Evolutionary conservation across 2,329 filamentous ascomycete genomes (phyloP), one percentile per base, ranked within the genome.

Genomic region (Sordariomycetes sp.): DNA sequence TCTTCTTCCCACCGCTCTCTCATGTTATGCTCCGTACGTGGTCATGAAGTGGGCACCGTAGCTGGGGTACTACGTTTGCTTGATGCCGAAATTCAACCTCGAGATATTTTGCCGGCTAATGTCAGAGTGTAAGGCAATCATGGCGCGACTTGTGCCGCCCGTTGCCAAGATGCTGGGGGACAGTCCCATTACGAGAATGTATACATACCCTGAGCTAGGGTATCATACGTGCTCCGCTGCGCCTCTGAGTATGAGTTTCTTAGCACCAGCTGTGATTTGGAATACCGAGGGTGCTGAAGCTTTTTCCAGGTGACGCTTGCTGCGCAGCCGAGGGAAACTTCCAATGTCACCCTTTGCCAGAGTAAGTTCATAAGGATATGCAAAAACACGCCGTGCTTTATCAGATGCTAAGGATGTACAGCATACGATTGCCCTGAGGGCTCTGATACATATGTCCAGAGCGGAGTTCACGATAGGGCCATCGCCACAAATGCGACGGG

Each of bases 1-100:
- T 64, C 1, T 66, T 67, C 59, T 65, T 65, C 52, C 64, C 64
- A 1, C 63, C 63, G 3, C 64, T 66, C 42, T 60, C 61, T 2
- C 64, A 65, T 51, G 59, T 66, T 66, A 66, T 50, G 64, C 64
- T 10, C 60, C 64, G 32, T 61, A 64, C 7, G 62, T 61, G 1
- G 63, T 60, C 1, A 57, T 65, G 2, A 53, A 64, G 2, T 34
- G 64, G 2, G 61, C 63, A 0, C 61, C 61, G 1, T 64, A 62
- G 62, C 57, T 62, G 1, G 64, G 64, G 2, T 62, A 59, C 13
- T 64, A 63, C 34, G 56, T 60, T 12, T 54, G 53, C 34, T 24
- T 54, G 10, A 54, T 54, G 53, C 53, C 53, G 3, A 28, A 28
- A 10, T 54, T 54, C 20, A 17, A 54, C 17, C 28, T 54, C 8